Percentiles rank a stretch among this genome's conserved stretches.
Evolutionary conservation across 176 grass and related monocot genomes (phyloP).

Genomic region (Carex kokanica): DNA sequence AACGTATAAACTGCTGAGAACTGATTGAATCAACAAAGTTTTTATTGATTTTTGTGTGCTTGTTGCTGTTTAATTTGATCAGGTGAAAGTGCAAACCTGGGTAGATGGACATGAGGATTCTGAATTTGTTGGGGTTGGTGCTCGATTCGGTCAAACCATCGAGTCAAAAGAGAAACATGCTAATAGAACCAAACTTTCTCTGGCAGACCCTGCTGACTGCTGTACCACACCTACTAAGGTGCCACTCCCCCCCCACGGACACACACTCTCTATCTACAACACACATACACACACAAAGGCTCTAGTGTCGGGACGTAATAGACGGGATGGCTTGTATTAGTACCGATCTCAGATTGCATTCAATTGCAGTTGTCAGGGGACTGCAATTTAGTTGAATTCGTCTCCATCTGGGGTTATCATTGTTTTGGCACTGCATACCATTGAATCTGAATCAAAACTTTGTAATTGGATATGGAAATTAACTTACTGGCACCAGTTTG

Average conservation of each 20-base stretch:
- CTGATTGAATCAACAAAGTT: neutral
- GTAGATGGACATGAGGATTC: conserved; percentile 52
- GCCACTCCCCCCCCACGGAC: too few species aligned
- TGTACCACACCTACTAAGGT: conserved; percentile 40
- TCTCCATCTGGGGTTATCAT: neutral
- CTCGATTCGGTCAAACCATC: conserved; percentile 86
- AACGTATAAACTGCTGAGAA: neutral
- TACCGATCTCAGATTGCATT: neutral
- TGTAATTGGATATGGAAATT: neutral
- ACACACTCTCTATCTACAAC: neutral
- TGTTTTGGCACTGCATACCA: neutral
- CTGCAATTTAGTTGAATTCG: neutral
- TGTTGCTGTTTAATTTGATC: conserved; percentile 9
- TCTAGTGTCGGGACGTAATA: neutral
- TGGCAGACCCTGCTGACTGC: conserved; percentile 69
- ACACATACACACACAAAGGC: neutral
- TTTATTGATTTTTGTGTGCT: conserved; percentile 18
- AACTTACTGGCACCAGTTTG: neutral
- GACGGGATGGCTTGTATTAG: neutral
- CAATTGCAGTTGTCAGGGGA: neutral
- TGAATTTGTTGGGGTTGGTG: conserved; percentile 96
- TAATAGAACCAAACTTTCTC: conserved; percentile 50
- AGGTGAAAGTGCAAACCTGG: conserved; percentile 99
- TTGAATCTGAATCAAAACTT: neutral
- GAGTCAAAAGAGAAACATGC: conserved; percentile 84